These are phyloP conservation scores for Exserohilum turcica DNA, from an alignment of 2,329 filamentous ascomycete genomes.

Conservation along the genomic window DNA sequence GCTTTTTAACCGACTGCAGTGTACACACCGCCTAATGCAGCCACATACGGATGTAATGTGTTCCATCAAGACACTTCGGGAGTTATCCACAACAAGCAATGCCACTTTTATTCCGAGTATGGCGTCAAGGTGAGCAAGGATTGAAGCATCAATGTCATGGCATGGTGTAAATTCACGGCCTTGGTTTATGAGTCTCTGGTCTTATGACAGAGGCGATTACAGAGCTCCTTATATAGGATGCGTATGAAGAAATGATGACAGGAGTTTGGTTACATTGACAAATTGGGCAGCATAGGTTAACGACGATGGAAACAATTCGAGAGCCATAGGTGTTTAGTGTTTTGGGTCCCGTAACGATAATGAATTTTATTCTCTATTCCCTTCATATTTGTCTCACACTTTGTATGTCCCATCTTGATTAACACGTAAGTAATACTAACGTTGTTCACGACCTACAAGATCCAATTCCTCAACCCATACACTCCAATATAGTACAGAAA, in stretches of 20 bases:
- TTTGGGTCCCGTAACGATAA: too few relatives aligned
- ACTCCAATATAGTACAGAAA: too few relatives aligned
- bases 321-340: too few relatives aligned
- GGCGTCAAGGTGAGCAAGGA: constrained; percentile 19
- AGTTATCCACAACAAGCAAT: constrained; percentile 34
- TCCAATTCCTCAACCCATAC: too few relatives aligned
- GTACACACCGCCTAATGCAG: constrained; percentile 88
- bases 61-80: constrained; percentile 76
- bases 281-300: too few relatives aligned
- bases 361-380: too few relatives aligned
- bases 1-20: constrained; percentile 51
- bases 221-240: background rate
- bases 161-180: background rate
- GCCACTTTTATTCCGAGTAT: constrained; percentile 43
- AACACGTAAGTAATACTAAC: too few relatives aligned
- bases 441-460: too few relatives aligned
- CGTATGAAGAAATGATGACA: background rate
- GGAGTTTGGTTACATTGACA: background rate
- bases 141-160: background rate
- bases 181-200: background rate
- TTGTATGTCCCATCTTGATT: too few relatives aligned
- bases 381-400: too few relatives aligned
- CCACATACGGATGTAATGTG: constrained; percentile 78
- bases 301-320: too few relatives aligned
- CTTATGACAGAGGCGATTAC: background rate